phyloP scores from a whole-genome alignment of 2,329 filamentous ascomycete species.

The Colletotrichum shisoi region DNA sequence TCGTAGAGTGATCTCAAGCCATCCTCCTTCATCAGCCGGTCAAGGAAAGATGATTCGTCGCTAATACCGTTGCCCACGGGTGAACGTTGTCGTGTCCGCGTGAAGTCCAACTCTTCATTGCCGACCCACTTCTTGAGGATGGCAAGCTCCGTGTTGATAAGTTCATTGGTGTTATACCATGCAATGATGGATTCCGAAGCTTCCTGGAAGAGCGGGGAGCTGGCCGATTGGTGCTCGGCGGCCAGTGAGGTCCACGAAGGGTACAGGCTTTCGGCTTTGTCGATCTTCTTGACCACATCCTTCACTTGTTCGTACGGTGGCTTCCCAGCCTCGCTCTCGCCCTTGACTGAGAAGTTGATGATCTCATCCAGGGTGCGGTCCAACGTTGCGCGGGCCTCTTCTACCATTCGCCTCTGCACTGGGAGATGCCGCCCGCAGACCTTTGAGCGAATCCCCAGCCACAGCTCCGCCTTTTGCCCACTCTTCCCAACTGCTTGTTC shows the following conservation, averaged over 20 bases:
- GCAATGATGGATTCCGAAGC: slow-evolving; percentile 89
- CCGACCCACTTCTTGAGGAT: slow-evolving; percentile 97
- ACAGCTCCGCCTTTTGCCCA: slow-evolving; percentile 80
- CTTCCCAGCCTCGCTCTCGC: slow-evolving; percentile 89
- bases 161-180: slow-evolving; percentile 96
- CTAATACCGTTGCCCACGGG: slow-evolving; percentile 75
- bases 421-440: slow-evolving; percentile 83
- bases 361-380: slow-evolving; percentile 84
- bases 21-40: slow-evolving; percentile 94
- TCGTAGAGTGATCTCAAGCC: slow-evolving; percentile 91
- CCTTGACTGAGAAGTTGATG: slow-evolving; percentile 91
- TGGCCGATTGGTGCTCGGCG: slow-evolving; percentile 76
- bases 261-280: slow-evolving; percentile 85
- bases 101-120: slow-evolving; percentile 93
- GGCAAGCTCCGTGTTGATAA: slow-evolving; percentile 92
- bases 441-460: slow-evolving; percentile 86
- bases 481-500: slow-evolving; percentile 66
- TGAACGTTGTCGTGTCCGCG: slow-evolving; percentile 73
- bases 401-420: slow-evolving; percentile 85
- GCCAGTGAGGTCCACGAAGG: slow-evolving; percentile 80
- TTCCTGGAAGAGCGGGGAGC: slow-evolving; percentile 78
- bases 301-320: slow-evolving; percentile 86
- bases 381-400: slow-evolving; percentile 78
- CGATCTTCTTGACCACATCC: slow-evolving; percentile 88
- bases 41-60: slow-evolving; percentile 92